Evolutionary conservation across 768 basidiomycete species (phyloP), one percentile per base, ranked within the genome.

Genomic region (Pholiota conissans): DNA sequence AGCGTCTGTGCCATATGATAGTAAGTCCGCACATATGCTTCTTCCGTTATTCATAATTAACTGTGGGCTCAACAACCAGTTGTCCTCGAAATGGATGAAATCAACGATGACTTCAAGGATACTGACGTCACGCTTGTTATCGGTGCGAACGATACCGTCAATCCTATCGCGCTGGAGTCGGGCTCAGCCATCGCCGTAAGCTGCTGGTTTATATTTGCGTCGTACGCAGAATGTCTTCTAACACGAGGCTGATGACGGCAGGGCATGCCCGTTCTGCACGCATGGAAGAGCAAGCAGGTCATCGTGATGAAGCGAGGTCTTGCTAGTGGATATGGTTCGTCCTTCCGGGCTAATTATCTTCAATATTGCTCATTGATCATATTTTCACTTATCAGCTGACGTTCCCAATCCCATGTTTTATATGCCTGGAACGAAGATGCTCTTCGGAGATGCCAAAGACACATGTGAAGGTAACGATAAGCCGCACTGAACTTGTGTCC

Each of bases 331-430:
- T 93, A 93, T 67, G 93, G 91, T 91, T 57, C 51, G 79, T 56
- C 54, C 20, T 39, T 37, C 26, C 29, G 50, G 22, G 14, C 48
- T 51, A 5, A 42, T 52, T 28, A 22, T 20, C 49, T 16, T 22
- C 37, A 22, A 32, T 22, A n/a, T 30, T 39, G 22, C 24, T 28
- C 34, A 29, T 60, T 63, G 18, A 64, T 26, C 27, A n/a, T 27
- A 54, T 39, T 37, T 22, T 39, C 37, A 54, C 29, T 51, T 46
- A 14, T 49, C 70, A 90, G 92, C 93, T 52, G 92, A 94, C 68
- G 92, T 94, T 9, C 93, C 91, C 10, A 95, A 95, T 69, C 93
- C 93, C 18, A 90, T 95, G 88, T 95, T 95, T 79, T 95, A 90
- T 72, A 91, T 93, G 88, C 84, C 87, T 20, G 87, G 88, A 45